These are phyloP conservation scores for Nicotiana obtusifolia DNA, from an alignment of 257 asterid species.

Conservation along the genomic window DNA sequence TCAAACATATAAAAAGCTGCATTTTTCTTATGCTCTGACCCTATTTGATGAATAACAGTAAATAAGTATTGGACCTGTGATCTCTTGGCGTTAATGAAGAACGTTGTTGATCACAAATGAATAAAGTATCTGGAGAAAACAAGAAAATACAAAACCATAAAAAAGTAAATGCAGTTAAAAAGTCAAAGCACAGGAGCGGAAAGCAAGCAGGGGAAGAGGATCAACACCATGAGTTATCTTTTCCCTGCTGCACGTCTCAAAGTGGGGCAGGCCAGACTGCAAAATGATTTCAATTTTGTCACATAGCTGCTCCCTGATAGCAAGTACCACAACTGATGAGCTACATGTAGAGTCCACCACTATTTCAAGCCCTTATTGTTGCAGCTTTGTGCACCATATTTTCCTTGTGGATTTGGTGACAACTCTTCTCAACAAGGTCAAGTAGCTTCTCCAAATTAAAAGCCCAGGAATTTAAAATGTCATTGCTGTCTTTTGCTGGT, in stretches of 20 bases:
- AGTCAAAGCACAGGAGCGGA: neutral
- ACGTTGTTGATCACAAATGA: slow-evolving; percentile 1
- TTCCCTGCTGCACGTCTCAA: neutral
- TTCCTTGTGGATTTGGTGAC: slow-evolving; percentile 99
- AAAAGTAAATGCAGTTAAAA: neutral
- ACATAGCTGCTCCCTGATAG: neutral
- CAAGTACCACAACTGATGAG: neutral
- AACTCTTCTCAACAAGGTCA: slow-evolving; percentile 98
- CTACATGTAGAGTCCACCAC: neutral
- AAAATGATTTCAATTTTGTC: neutral
- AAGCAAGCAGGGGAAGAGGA: neutral
- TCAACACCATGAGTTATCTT: neutral
- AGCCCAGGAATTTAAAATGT: slow-evolving; percentile 84
- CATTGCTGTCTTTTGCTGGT: slow-evolving; percentile 75
- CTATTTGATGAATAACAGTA: neutral
- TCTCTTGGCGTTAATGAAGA: neutral
- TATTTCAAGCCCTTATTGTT: slow-evolving; percentile 46
- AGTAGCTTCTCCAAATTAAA: slow-evolving; percentile 87
- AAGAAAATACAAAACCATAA: neutral
- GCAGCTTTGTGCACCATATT: slow-evolving; percentile 89
- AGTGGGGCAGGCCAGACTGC: neutral
- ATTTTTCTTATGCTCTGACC: neutral
- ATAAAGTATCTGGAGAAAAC: neutral
- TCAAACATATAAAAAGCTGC: neutral
- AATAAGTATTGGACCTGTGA: neutral